Evolutionary conservation across 306 rosid genomes (phyloP).

Genomic region (Alnus glutinosa): DNA sequence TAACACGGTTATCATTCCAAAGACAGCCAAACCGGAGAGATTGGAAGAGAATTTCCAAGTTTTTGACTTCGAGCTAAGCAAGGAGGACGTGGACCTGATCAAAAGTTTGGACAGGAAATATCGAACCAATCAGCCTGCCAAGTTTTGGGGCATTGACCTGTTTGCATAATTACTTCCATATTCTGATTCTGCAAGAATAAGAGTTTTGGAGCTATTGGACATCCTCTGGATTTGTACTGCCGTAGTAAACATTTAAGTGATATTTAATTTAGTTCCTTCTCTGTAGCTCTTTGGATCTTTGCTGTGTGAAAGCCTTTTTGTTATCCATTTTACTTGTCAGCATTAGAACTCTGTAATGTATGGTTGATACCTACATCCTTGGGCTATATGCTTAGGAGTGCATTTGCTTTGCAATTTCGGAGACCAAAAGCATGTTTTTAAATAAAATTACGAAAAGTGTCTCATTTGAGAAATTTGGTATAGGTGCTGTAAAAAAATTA

Average conservation of each 20-base stretch:
- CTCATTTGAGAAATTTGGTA: too few species aligned
- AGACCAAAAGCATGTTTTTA: too few species aligned
- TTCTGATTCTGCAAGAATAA: not conserved
- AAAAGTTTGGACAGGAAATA: conserved; percentile 53
- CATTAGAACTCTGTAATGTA: not conserved
- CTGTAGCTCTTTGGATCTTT: not conserved
- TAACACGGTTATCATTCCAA: conserved; percentile 73
- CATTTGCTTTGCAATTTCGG: too few species aligned
- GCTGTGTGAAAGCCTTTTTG: not conserved
- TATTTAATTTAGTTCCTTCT: not conserved
- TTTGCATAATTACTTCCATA: conserved; percentile 48
- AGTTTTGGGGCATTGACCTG: conserved; percentile 81
- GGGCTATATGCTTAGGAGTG: too few species aligned
- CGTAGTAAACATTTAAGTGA: not conserved
- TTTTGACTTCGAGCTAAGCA: conserved; percentile 62
- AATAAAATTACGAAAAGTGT: too few species aligned
- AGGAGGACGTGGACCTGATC: conserved; percentile 70
- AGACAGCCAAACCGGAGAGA: conserved; percentile 76
- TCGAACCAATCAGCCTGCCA: conserved; percentile 75
- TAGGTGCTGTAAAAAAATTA: too few species aligned
- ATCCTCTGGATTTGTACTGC: not conserved
- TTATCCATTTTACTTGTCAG: not conserved
- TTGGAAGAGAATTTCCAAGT: conserved; percentile 74
- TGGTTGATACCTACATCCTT: too few species aligned
- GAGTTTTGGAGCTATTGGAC: not conserved